Conservation (phyloP, 2,329 filamentous ascomycete genomes). For the Tolypocladium pustulatum region DNA sequence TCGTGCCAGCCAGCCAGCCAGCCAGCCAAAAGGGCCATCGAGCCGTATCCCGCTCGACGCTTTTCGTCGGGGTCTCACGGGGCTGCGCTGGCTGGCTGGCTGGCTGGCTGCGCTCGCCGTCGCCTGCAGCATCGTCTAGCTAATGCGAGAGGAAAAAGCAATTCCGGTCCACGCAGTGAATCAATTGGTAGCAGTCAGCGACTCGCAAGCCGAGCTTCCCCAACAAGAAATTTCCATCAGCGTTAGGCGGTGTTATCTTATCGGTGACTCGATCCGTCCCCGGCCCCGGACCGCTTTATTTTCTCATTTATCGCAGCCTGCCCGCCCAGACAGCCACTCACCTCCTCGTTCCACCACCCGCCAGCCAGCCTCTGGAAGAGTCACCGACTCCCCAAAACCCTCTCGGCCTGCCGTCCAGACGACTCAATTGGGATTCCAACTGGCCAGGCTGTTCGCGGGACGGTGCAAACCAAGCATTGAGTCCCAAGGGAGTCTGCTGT, state of each 20-base stretch:
- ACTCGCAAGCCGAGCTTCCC: neutral
- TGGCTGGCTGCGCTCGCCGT: neutral
- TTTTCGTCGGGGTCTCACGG: neutral
- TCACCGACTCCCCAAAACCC: conserved; percentile 12
- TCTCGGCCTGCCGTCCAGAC: conserved; percentile 6
- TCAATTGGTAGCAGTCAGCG: neutral
- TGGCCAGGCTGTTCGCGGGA: conserved; percentile 23
- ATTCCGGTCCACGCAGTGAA: neutral
- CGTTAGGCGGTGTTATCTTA: neutral
- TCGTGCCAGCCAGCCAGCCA: neutral
- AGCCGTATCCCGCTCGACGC: neutral
- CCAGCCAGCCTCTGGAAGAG: conserved; percentile 10
- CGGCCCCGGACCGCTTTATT: conserved; percentile 11
- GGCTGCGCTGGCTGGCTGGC: neutral
- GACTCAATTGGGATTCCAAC: conserved; percentile 19
- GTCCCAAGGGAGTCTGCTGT: conserved; percentile 17
- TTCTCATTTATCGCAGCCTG: conserved; percentile 6
- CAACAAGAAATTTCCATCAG: neutral
- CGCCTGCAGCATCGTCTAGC: neutral
- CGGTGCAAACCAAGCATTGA: conserved; percentile 25
- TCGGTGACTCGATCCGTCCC: conserved; percentile 5
- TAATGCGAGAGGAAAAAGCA: neutral
- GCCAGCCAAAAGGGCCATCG: neutral
- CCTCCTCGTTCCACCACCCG: conserved; percentile 5
- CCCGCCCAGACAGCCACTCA: conserved; percentile 1